phyloP scores from a whole-genome alignment of 306 rosid species.

The Pyrus betulifolia region DNA sequence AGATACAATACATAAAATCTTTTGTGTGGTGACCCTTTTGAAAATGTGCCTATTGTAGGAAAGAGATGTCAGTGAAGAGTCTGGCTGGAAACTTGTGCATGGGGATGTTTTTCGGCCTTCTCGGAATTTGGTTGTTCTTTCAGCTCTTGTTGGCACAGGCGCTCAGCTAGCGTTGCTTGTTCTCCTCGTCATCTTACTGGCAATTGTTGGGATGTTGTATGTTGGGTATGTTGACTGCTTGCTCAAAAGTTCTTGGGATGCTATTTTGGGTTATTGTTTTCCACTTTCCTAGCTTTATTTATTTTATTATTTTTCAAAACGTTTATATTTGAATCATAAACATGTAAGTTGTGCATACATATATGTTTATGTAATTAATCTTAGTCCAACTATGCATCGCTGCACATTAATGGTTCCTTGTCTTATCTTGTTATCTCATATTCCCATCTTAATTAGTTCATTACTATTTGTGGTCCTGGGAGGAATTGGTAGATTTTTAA shows the following conservation, averaged over 20 bases:
- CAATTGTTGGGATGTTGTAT: conserved; percentile 97
- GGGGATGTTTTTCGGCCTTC: conserved; percentile 99
- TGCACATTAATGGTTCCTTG: not conserved
- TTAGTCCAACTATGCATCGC: not conserved
- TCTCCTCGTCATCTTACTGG: conserved; percentile 95
- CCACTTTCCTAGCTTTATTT: not conserved
- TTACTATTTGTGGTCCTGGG: not conserved
- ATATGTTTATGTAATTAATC: not conserved
- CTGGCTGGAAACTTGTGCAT: conserved; percentile 99
- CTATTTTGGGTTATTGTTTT: conserved; percentile 3
- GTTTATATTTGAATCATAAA: not conserved
- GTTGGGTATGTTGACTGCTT: conserved; percentile 53
- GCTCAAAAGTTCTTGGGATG: conserved; percentile 5
- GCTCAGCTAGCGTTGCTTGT: conserved; percentile 95
- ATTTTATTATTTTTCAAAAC: not conserved
- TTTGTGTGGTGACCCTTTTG: conserved; percentile 9
- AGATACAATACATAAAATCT: conserved; percentile 3
- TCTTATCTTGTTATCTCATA: conserved; percentile 1
- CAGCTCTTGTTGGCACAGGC: conserved; percentile 98
- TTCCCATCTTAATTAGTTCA: not conserved
- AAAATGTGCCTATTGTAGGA: conserved; percentile 44
- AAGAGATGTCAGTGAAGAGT: conserved; percentile 98
- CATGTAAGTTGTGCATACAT: conserved; percentile 6
- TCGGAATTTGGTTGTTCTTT: conserved; percentile 68
- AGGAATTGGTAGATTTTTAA: not conserved